Evolutionary conservation across 768 basidiomycete species (phyloP), one percentile per base, ranked within the genome.

Genomic region (Hericium alpestre): DNA sequence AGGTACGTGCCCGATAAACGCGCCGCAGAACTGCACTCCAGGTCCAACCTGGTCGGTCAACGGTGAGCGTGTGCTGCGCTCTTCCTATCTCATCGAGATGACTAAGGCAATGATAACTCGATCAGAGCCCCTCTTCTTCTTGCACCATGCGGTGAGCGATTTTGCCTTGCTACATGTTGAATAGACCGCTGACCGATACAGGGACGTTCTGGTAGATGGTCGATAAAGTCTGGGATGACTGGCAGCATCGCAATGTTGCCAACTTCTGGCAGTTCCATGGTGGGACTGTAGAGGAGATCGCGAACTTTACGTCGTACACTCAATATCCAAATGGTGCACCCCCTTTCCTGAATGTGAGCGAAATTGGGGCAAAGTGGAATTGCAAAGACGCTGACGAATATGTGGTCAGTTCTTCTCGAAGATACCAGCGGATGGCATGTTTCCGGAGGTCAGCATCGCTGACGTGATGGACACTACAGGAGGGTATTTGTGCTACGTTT

Each of bases 181-280:
- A 46, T 15, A n/a, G 16, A 46, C 10, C 6, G 8, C 43, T 9
- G 43, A 20, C 43, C 40, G 16, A 16, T 18, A 8, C 9, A 2
- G 8, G 16, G 8, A 6, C 51, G 13, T 25, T 4, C 27, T n/a
- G 22, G 37, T 55, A 67, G 67, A 72, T 71, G 71, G 61, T 73
- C 51, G 72, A 72, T 60, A 70, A 70, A 56, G 54, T 72, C 15
- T 73, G 72, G 72, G 70, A 51, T 52, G 67, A 72, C 51, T 72
- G 72, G 72, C 72, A 73, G 51, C 56, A 57, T 53, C 56, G 55
- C 11, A 46, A 68, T 55, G 27, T 59, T 1, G 51, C 46, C 11
- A 72, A 69, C 59, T 58, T 56, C 53, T 55, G 58, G 50, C 64
- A 65, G 27, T 72, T 65, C 59, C 59, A 60, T 22, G 72, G 72